Conservation (phyloP, 2,329 filamentous ascomycete genomes). For the Apiospora arundinis region DNA sequence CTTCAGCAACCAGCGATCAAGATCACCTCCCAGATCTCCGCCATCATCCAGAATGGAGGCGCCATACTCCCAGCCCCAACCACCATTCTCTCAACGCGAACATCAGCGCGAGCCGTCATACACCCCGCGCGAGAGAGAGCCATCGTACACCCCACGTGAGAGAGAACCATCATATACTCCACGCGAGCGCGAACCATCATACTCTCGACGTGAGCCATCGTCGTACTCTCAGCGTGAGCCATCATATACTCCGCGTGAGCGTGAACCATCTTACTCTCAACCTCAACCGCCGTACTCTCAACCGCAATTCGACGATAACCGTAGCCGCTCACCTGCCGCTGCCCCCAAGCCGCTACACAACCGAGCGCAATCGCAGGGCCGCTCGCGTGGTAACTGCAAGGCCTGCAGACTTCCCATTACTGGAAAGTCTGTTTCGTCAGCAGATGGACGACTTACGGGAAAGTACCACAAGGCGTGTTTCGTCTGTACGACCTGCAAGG, state of each 20-base stretch:
- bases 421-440: constrained; percentile 92
- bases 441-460: constrained; percentile 88
- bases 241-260: background rate
- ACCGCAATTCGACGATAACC: constrained; percentile 29
- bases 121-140: background rate
- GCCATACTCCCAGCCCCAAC: background rate
- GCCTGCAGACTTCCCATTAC: constrained; percentile 80
- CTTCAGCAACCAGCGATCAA: background rate
- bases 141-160: background rate
- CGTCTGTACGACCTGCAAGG: constrained; percentile 82
- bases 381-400: constrained; percentile 78
- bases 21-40: background rate
- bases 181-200: background rate
- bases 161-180: too few relatives aligned
- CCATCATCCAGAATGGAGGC: background rate
- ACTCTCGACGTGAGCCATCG: background rate
- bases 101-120: background rate
- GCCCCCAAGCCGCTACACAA: constrained; percentile 38
- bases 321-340: constrained; percentile 37
- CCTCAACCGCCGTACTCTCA: constrained; percentile 17
- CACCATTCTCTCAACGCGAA: background rate
- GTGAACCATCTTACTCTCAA: background rate
- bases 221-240: background rate
- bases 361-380: constrained; percentile 45
- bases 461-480: constrained; percentile 97